Percentiles rank a stretch among this genome's conserved stretches.
phyloP scores from a whole-genome alignment of 73 alveolate genomes.

The Tetrahymena thermophila region DNA sequence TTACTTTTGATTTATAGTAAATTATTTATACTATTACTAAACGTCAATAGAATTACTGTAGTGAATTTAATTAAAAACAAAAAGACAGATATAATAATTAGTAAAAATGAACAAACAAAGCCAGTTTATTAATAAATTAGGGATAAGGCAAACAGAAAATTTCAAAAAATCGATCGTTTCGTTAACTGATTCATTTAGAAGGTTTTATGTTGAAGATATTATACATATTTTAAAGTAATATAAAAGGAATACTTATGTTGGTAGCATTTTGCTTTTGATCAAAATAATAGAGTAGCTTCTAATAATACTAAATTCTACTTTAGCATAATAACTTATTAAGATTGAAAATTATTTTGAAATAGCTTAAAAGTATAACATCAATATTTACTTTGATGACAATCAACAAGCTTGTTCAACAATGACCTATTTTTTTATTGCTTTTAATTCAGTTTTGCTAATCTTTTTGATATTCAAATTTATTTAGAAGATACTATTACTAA shows the following conservation, averaged over 20 bases:
- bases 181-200: neutral
- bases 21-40: too few relatives aligned
- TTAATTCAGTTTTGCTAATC: neutral
- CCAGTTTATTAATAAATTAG: too few relatives aligned
- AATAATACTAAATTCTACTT: neutral
- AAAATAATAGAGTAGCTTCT: neutral
- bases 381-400: neutral
- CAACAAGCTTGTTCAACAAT: neutral
- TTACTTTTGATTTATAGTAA: too few relatives aligned
- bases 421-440: neutral
- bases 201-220: neutral
- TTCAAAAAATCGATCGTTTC: neutral
- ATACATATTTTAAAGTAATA: neutral
- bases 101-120: too few relatives aligned
- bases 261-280: neutral
- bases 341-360: neutral
- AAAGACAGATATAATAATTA: too few relatives aligned
- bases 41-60: too few relatives aligned
- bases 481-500: neutral
- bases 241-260: neutral
- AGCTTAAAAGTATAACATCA: neutral
- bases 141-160: neutral
- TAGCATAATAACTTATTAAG: neutral
- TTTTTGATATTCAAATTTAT: neutral
- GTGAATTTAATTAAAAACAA: too few relatives aligned